A percentile compares a stretch with the other conserved stretches of the same genome.
Evolutionary conservation across 768 basidiomycete genomes (phyloP).

Genomic region (Hemileccinum impolitum): DNA sequence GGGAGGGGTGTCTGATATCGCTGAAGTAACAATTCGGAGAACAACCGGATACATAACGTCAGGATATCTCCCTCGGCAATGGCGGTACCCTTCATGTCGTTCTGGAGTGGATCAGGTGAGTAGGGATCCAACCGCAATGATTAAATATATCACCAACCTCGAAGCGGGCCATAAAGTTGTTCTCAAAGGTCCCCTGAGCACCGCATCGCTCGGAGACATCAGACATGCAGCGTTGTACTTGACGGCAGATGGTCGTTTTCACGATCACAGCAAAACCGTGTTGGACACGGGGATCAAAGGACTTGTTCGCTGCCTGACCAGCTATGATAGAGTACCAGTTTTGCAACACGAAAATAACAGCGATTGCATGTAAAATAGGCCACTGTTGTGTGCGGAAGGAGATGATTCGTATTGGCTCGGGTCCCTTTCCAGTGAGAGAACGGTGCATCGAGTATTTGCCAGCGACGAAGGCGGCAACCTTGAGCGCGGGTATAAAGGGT

Average conservation of each 20-base stretch:
- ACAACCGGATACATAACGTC: slow-evolving; percentile 51
- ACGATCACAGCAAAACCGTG: slow-evolving; percentile 54
- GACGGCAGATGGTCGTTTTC: slow-evolving; percentile 53
- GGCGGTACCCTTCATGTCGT: slow-evolving; percentile 43
- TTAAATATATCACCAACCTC: slow-evolving; percentile 37
- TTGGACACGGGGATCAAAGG: slow-evolving; percentile 45
- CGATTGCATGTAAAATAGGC: slow-evolving; percentile 52
- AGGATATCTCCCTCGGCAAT: slow-evolving; percentile 53
- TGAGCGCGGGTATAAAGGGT: slow-evolving; percentile 50
- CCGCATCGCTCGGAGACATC: slow-evolving; percentile 62
- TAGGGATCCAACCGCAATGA: neutral
- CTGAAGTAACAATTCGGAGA: slow-evolving; percentile 56
- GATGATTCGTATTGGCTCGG: slow-evolving; percentile 49
- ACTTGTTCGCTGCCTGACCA: slow-evolving; percentile 35
- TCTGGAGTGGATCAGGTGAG: neutral
- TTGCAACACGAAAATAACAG: slow-evolving; percentile 50
- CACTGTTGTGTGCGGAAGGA: slow-evolving; percentile 64
- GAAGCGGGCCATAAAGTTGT: slow-evolving; percentile 55
- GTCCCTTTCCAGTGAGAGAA: slow-evolving; percentile 42
- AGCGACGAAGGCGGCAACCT: slow-evolving; percentile 51
- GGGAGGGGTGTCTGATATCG: slow-evolving; percentile 53
- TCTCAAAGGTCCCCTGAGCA: slow-evolving; percentile 63
- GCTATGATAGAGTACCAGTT: slow-evolving; percentile 43
- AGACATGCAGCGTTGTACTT: slow-evolving; percentile 47
- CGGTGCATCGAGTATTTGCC: slow-evolving; percentile 59